A percentile compares a stretch with the other conserved stretches of the same genome.
phyloP scores from a whole-genome alignment of 1,284 basidiomycete genomes.

The Butyriboletus appendiculatus region DNA sequence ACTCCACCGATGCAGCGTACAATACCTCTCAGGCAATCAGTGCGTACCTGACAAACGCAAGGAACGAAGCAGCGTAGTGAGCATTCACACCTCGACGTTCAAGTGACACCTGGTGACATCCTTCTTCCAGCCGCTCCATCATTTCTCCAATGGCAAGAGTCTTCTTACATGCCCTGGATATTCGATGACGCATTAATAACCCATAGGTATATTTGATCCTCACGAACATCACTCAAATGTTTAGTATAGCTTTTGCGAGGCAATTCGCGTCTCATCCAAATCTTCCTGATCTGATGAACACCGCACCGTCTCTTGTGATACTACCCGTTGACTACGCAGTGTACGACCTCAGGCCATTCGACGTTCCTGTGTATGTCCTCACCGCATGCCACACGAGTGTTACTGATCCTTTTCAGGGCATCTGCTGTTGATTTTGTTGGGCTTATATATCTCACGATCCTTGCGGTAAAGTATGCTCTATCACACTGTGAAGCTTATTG shows the following conservation, averaged over 20 bases:
- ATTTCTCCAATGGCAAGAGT: conserved; percentile 27
- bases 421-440: conserved; percentile 75
- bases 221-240: conserved; percentile 28
- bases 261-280: conserved; percentile 37
- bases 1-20: conserved; percentile 33
- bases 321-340: conserved; percentile 52
- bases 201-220: conserved; percentile 22
- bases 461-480: conserved; percentile 42
- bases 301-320: conserved; percentile 60
- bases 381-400: neutral
- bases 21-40: conserved; percentile 40
- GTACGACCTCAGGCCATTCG: conserved; percentile 66
- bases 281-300: conserved; percentile 41
- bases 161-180: neutral
- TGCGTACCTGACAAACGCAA: conserved; percentile 35
- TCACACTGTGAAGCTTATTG: conserved; percentile 32
- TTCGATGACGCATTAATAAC: neutral
- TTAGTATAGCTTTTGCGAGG: conserved; percentile 40
- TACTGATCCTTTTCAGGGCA: conserved; percentile 46
- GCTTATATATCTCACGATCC: conserved; percentile 72
- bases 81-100: conserved; percentile 1
- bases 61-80: conserved; percentile 53
- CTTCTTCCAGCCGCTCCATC: conserved; percentile 20
- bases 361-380: conserved; percentile 54
- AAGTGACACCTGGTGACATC: conserved; percentile 5